phyloP scores from a whole-genome alignment of 208 protist genomes.

The Phytomonas francai region DNA sequence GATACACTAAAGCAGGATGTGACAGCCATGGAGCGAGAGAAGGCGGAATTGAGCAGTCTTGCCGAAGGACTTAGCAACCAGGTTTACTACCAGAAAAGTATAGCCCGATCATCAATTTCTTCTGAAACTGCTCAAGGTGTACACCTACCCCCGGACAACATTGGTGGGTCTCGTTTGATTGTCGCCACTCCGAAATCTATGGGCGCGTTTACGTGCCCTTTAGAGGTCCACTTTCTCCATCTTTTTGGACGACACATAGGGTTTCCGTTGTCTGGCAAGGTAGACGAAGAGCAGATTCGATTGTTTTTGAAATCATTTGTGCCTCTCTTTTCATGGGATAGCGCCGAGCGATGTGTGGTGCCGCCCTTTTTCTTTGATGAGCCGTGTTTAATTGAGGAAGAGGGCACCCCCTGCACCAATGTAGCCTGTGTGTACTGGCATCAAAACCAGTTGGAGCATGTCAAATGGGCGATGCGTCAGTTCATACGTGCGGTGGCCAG shows the following conservation, averaged over 20 bases:
- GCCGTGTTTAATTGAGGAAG: slow-evolving; percentile 50
- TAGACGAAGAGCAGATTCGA: background rate
- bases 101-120: background rate
- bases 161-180: background rate
- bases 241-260: background rate
- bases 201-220: background rate
- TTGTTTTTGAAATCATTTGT: slow-evolving; percentile 36
- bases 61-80: slow-evolving; percentile 15
- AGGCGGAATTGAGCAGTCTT: slow-evolving; percentile 14
- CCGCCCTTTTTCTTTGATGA: slow-evolving; percentile 42
- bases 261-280: background rate
- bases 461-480: slow-evolving; percentile 17
- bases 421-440: slow-evolving; percentile 58
- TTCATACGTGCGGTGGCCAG: slow-evolving; percentile 8
- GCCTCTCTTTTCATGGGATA: slow-evolving; percentile 37
- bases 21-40: slow-evolving; percentile 5
- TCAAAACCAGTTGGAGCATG: slow-evolving; percentile 41
- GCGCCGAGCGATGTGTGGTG: slow-evolving; percentile 12
- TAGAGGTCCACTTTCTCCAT: background rate
- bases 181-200: background rate
- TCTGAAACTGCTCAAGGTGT: background rate
- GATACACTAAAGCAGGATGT: slow-evolving; percentile 15
- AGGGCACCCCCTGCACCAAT: slow-evolving; percentile 22
- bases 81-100: slow-evolving; percentile 22
- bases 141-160: background rate